Base-by-base conservation (phyloP, 805 yeast genomes). In the Yarrowia hollandica region DNA sequence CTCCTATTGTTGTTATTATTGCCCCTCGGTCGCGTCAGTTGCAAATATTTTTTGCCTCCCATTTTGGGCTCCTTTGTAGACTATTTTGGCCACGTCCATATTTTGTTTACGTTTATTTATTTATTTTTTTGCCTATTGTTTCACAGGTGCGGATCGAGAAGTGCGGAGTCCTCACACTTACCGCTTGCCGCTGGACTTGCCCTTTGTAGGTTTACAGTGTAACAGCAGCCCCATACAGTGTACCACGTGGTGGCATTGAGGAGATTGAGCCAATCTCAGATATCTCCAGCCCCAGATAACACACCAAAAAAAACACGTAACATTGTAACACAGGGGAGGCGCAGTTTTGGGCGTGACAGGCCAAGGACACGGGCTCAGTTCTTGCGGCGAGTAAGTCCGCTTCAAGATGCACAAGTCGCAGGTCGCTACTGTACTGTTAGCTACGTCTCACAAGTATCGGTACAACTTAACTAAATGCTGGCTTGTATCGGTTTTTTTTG, bases 141-240 rank as follows among this genome's bases (percentile, higher is more conserved):
- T 41, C 48, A 26, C 46, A 5, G 48, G 48, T 41, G 48, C 48
- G 48, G 48, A 41, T 41, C 48, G 48, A 6, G 3, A 12, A 41
- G 48, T 41, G 48, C 48, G 48, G 48, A 41, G 48, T 6, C 15
- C 16, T 2, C 48, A 26, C 33, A 22, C 48, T 25, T 25, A 33
- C 33, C 22, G 23, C 26, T 25, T 16, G 42, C 42, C 42, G 42
- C 42, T 22, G 42, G 28, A 26, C 7, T 30, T n/a, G 14, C 19
- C 5, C 46, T 39, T 39, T 39, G 46, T 39, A 7, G 28, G 42
- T 22, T 34, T 39, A 41, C 48, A 41, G 48, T 26, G 48, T 22
- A 6, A 16, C 46, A n/a, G 28, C 46, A 41, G 16, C 5, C 30
- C 33, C 48, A 12, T 41, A 41, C 48, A 18, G 48, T 14, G 33